A percentile compares a stretch with the other conserved stretches of the same genome.
These are phyloP conservation scores for Craspedostauros australis DNA, from an alignment of 108 stramenopile genomes.

Conservation along the genomic window DNA sequence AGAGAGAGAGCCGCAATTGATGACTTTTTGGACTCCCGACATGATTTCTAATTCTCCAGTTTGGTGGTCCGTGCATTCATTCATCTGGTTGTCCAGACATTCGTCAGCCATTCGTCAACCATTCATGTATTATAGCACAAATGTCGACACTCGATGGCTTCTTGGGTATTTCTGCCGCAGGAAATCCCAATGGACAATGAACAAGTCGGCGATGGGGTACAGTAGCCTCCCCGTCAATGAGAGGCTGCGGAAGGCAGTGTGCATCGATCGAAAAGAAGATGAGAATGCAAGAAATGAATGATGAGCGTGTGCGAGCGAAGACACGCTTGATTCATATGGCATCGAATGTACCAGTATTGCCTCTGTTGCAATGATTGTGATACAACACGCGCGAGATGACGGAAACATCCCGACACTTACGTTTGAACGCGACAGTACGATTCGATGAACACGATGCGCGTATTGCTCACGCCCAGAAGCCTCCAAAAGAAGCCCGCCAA, in stretches of 20 bases:
- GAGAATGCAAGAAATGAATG: not conserved
- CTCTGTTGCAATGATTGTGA: not conserved
- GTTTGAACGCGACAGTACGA: conserved; percentile 79
- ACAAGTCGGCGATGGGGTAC: conserved; percentile 75
- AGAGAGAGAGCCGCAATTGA: too few relatives aligned
- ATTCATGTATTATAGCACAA: conserved; percentile 20
- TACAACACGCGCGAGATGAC: not conserved
- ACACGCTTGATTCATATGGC: not conserved
- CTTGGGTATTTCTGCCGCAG: conserved; percentile 49
- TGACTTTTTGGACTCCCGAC: too few relatives aligned
- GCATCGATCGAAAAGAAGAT: not conserved
- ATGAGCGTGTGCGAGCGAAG: not conserved
- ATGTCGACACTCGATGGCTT: conserved; percentile 26
- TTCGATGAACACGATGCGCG: conserved; percentile 80
- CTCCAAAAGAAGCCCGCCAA: conserved; percentile 51
- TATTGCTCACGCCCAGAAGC: conserved; percentile 28
- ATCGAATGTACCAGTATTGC: not conserved
- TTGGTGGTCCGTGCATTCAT: too few relatives aligned
- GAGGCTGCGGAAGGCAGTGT: conserved; percentile 18
- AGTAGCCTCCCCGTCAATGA: conserved; percentile 84
- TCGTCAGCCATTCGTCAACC: too few relatives aligned
- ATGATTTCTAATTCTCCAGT: too few relatives aligned
- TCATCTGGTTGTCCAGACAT: too few relatives aligned
- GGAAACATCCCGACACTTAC: conserved; percentile 10
- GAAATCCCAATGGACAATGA: conserved; percentile 84